Evolutionary conservation across 768 basidiomycete species (phyloP).

Genomic region (Macrolepiota dolichaula): DNA sequence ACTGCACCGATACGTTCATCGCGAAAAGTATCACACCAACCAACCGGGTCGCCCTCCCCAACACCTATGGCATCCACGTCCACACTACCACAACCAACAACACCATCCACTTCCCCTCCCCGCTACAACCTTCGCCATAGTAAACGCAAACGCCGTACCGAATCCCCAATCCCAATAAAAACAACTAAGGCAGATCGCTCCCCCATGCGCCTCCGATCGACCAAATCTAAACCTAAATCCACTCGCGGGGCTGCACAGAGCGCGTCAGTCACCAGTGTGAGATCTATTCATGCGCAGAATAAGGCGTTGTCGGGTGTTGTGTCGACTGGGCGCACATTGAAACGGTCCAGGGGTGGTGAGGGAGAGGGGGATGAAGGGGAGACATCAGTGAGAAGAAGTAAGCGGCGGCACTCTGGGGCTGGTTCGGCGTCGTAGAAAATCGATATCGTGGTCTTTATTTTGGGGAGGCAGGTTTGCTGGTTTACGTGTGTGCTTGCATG

Average conservation of each 20-base stretch:
- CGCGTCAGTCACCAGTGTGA: not conserved
- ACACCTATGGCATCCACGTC: not conserved
- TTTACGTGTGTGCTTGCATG: not conserved
- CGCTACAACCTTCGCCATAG: slow-evolving; percentile 32
- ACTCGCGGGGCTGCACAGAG: not conserved
- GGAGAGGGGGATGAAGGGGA: not conserved
- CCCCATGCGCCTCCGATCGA: slow-evolving; percentile 13
- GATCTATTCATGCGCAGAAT: slow-evolving; percentile 1
- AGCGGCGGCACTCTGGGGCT: not conserved
- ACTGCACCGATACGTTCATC: not conserved
- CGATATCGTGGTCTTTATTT: not conserved
- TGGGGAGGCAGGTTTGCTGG: not conserved
- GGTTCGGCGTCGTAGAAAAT: not conserved
- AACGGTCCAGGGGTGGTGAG: not conserved
- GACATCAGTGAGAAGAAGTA: not conserved
- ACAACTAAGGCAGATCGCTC: slow-evolving; percentile 16
- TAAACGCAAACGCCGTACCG: slow-evolving; percentile 17
- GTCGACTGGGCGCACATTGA: slow-evolving; percentile 1
- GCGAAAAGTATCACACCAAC: slow-evolving; percentile 5
- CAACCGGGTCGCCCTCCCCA: not conserved
- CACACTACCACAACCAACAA: not conserved
- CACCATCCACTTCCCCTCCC: slow-evolving; percentile 13
- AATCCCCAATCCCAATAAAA: slow-evolving; percentile 17
- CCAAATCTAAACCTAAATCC: not conserved
- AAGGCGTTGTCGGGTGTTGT: not conserved